Evolutionary conservation across 139 green algal genomes (phyloP).

Genomic region (Closterium sp.): DNA sequence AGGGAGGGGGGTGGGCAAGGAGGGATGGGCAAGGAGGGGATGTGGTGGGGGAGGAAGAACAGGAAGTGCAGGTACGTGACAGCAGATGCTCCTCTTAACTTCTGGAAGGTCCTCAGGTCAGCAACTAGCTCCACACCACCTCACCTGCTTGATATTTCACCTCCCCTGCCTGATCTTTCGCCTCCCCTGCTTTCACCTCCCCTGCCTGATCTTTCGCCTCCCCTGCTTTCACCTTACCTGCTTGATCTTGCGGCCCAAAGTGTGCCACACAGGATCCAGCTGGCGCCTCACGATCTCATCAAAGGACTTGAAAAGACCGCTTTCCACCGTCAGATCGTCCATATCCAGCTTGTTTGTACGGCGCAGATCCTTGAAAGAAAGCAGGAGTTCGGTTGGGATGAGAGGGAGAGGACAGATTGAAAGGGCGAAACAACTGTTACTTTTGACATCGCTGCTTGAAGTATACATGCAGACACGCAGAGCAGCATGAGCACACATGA

Average conservation of each 20-base stretch:
- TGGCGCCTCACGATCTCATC: slow-evolving; percentile 78
- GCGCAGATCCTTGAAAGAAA: slow-evolving; percentile 64
- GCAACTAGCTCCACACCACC: slow-evolving; percentile 59
- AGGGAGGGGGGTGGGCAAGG: neutral
- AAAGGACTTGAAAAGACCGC: slow-evolving; percentile 71
- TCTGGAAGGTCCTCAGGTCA: slow-evolving; percentile 81
- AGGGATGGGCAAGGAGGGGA: neutral
- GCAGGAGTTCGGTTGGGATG: neutral
- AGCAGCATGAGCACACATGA: neutral
- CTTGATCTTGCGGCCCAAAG: slow-evolving; percentile 44
- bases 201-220: slow-evolving; percentile 53
- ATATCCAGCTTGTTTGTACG: slow-evolving; percentile 69
- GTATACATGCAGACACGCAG: neutral
- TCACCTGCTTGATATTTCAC: neutral
- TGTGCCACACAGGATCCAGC: slow-evolving; percentile 87
- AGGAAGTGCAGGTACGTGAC: neutral
- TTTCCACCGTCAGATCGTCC: slow-evolving; percentile 54
- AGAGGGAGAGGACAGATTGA: neutral
- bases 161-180: too few species aligned
- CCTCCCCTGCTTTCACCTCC: slow-evolving; percentile 3
- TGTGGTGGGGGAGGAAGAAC: neutral
- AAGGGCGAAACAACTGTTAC: slow-evolving; percentile 56
- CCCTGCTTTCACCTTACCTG: slow-evolving; percentile 57
- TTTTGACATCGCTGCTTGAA: slow-evolving; percentile 65
- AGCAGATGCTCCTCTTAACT: slow-evolving; percentile 69